Percentiles rank a stretch among this genome's conserved stretches.
These are phyloP conservation scores for Dothideomycetes sp. DNA, from an alignment of 2,329 filamentous ascomycete genomes.

Conservation along the genomic window DNA sequence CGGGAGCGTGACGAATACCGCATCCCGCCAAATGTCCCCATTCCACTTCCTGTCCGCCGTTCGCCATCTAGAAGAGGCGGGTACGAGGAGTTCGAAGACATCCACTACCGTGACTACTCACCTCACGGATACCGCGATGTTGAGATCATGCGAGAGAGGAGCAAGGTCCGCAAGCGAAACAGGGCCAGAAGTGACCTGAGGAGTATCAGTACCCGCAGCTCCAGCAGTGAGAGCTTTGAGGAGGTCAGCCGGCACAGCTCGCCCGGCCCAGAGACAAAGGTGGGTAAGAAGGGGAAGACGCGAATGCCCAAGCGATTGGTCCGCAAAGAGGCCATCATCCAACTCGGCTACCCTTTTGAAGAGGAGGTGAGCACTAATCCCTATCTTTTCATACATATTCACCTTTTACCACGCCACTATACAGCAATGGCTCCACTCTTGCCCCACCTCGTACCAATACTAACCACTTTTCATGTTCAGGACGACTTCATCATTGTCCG, in stretches of 20 bases:
- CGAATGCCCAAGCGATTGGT: constrained; percentile 74
- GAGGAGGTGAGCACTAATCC: constrained; percentile 56
- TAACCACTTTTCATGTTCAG: too few species aligned
- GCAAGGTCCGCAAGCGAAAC: constrained; percentile 19
- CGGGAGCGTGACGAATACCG: constrained; percentile 52
- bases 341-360: constrained; percentile 75
- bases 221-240: constrained; percentile 28
- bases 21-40: constrained; percentile 55
- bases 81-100: constrained; percentile 58
- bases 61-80: constrained; percentile 43
- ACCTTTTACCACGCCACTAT: too few species aligned
- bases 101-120: constrained; percentile 31
- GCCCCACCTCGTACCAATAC: too few species aligned
- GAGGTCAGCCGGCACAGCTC: constrained; percentile 15
- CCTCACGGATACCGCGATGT: constrained; percentile 38
- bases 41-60: constrained; percentile 52
- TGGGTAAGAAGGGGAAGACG: constrained; percentile 66
- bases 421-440: too few species aligned
- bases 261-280: constrained; percentile 19
- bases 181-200: constrained; percentile 10
- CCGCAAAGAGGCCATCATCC: constrained; percentile 67
- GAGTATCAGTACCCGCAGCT: constrained; percentile 13
- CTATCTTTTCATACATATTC: not conserved
- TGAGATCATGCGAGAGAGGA: constrained; percentile 36
- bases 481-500: constrained; percentile 71